Conservation (phyloP, 2,329 filamentous ascomycete species). For the Metarhizium guizhouense region DNA sequence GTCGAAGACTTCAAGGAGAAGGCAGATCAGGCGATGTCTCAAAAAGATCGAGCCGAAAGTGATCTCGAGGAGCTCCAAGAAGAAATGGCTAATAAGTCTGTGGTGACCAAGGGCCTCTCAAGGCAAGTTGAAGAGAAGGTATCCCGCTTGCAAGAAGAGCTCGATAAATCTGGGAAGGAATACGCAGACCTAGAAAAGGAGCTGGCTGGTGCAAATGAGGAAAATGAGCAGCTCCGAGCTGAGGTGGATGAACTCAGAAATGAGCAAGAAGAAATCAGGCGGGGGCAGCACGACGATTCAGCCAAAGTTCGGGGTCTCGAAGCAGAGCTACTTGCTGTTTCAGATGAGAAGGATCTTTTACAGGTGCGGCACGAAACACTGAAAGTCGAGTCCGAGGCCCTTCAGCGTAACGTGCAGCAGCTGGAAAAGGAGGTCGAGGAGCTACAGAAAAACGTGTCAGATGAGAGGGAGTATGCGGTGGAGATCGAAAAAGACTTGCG, state of each 20-base stretch:
- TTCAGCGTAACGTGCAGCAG: slow-evolving; percentile 54
- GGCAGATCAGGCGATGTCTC: slow-evolving; percentile 40
- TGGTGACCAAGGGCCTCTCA: slow-evolving; percentile 64
- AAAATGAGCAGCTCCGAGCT: slow-evolving; percentile 34
- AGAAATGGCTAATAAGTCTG: slow-evolving; percentile 71
- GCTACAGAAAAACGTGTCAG: slow-evolving; percentile 38
- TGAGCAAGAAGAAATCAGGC: slow-evolving; percentile 20
- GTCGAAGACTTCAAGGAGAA: slow-evolving; percentile 45
- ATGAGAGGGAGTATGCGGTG: slow-evolving; percentile 48
- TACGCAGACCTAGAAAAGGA: slow-evolving; percentile 44
- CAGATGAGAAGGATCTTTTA: slow-evolving; percentile 60
- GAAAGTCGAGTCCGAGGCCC: slow-evolving; percentile 53
- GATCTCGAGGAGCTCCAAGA: slow-evolving; percentile 61
- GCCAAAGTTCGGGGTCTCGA: slow-evolving; percentile 46
- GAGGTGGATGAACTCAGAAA: slow-evolving; percentile 33
- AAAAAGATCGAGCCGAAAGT: slow-evolving; percentile 48
- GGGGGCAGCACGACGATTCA: slow-evolving; percentile 27
- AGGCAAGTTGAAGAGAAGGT: slow-evolving; percentile 68
- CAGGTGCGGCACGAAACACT: slow-evolving; percentile 61
- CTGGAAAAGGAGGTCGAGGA: slow-evolving; percentile 37
- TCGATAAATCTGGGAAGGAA: slow-evolving; percentile 43
- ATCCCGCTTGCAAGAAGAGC: slow-evolving; percentile 55
- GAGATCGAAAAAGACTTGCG: slow-evolving; percentile 52
- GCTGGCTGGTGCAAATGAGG: slow-evolving; percentile 34
- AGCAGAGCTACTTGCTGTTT: slow-evolving; percentile 48